phyloP scores from a whole-genome alignment of 495 filamentous ascomycete species.

The Immersiella caudata region DNA sequence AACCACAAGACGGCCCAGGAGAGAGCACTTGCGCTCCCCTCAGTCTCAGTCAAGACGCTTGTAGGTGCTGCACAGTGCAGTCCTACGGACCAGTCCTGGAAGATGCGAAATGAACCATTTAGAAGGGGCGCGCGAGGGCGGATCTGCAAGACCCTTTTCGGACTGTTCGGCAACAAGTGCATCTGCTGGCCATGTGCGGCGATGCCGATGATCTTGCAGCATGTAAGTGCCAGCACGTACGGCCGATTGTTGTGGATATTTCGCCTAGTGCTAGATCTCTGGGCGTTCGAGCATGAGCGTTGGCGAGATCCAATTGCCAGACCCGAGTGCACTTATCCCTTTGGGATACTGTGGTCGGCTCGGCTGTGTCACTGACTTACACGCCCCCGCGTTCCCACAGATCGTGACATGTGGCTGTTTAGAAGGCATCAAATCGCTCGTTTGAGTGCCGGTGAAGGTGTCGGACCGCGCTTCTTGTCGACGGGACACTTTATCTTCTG shows the following conservation, averaged over 20 bases:
- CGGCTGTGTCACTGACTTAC: background rate
- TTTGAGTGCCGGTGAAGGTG: background rate
- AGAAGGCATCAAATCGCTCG: background rate
- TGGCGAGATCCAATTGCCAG: background rate
- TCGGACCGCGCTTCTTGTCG: background rate
- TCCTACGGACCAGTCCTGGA: background rate
- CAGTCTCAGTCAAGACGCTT: background rate
- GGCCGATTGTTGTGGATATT: background rate
- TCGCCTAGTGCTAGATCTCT: conserved; percentile 14
- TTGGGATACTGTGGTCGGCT: background rate
- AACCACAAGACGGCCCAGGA: background rate
- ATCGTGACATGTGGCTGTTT: background rate
- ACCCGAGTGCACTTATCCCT: background rate
- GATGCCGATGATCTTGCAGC: conserved; percentile 20
- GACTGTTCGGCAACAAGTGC: conserved; percentile 10
- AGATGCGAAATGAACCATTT: background rate
- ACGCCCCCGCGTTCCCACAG: background rate
- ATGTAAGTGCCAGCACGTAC: conserved; percentile 2
- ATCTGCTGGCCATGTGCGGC: conserved; percentile 12
- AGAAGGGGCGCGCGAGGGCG: background rate
- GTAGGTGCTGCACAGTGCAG: background rate
- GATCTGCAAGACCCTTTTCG: conserved; percentile 11
- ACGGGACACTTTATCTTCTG: background rate
- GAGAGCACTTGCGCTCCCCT: background rate
- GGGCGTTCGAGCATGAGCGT: background rate